phyloP scores from a whole-genome alignment of 768 basidiomycete genomes.

The Naganishia randhawae region DNA sequence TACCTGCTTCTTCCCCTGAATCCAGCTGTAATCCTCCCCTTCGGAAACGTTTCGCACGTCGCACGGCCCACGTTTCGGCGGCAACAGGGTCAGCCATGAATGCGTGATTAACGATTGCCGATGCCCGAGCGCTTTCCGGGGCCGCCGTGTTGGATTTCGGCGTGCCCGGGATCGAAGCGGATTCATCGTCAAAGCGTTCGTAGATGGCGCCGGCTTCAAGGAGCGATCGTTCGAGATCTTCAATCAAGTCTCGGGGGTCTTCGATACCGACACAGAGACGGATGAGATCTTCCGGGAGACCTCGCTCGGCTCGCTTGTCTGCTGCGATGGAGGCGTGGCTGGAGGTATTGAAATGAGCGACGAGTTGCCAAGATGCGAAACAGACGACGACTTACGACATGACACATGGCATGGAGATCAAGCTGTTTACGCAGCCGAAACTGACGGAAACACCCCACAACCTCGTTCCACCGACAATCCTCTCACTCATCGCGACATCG shows the following conservation, averaged over 20 bases:
- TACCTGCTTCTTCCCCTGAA: neutral
- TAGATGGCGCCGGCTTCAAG: conserved; percentile 82
- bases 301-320: conserved; percentile 88
- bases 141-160: conserved; percentile 22
- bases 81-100: conserved; percentile 19
- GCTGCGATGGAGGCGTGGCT: conserved; percentile 98
- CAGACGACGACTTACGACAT: conserved; percentile 78
- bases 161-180: conserved; percentile 30
- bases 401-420: conserved; percentile 98
- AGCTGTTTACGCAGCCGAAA: conserved; percentile 94
- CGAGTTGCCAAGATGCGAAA: neutral
- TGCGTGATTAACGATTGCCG: conserved; percentile 8
- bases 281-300: conserved; percentile 96
- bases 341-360: conserved; percentile 1
- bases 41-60: conserved; percentile 45
- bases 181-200: conserved; percentile 28
- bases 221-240: conserved; percentile 89
- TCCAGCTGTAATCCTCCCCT: conserved; percentile 27
- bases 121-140: conserved; percentile 1
- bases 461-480: conserved; percentile 84
- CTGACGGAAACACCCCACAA: conserved; percentile 97
- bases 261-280: conserved; percentile 98
- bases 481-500: conserved; percentile 81
- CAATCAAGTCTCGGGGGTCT: conserved; percentile 84
- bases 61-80: conserved; percentile 41